A percentile compares a stretch with the other conserved stretches of the same genome.
Evolutionary conservation across 2,329 filamentous ascomycete genomes (phyloP).

Genomic region (Teratosphaeriaceae sp.): DNA sequence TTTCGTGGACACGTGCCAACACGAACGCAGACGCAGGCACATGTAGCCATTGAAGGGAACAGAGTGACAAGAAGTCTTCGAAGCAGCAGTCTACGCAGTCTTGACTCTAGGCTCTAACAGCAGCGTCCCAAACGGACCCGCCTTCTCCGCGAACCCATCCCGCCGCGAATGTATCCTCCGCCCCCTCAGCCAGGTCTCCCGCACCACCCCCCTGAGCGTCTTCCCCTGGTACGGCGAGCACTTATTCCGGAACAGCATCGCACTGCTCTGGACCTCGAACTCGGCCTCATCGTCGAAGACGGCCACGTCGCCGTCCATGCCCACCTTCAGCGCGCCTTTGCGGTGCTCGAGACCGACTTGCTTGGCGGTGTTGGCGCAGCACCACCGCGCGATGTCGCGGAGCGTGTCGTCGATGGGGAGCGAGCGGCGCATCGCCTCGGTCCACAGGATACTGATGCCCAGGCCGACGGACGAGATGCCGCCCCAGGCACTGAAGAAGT

Average conservation of each 20-base stretch:
- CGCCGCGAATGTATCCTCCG: constrained; percentile 63
- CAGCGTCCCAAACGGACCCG: constrained; percentile 42
- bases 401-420: constrained; percentile 49
- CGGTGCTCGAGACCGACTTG: constrained; percentile 77
- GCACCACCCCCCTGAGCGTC: constrained; percentile 68
- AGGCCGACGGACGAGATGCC: constrained; percentile 92
- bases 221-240: constrained; percentile 86
- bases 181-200: constrained; percentile 80
- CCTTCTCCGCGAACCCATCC: constrained; percentile 56
- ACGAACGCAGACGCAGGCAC: no score
- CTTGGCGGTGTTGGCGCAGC: constrained; percentile 75
- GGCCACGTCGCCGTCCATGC: constrained; percentile 84
- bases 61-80: no score
- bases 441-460: constrained; percentile 85
- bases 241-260: constrained; percentile 93
- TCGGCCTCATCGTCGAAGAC: constrained; percentile 80
- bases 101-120: constrained; percentile 42
- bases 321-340: constrained; percentile 75
- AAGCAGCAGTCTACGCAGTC: no score
- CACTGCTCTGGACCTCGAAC: constrained; percentile 62
- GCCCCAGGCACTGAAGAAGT: constrained; percentile 96
- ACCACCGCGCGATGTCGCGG: constrained; percentile 76
- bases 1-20: no score
- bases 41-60: no score
- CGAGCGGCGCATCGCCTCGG: constrained; percentile 59